Evolutionary conservation across 176 grass and related monocot genomes (phyloP), one percentile per base, ranked within the genome.

Genomic region (Hordeum vulgare): DNA sequence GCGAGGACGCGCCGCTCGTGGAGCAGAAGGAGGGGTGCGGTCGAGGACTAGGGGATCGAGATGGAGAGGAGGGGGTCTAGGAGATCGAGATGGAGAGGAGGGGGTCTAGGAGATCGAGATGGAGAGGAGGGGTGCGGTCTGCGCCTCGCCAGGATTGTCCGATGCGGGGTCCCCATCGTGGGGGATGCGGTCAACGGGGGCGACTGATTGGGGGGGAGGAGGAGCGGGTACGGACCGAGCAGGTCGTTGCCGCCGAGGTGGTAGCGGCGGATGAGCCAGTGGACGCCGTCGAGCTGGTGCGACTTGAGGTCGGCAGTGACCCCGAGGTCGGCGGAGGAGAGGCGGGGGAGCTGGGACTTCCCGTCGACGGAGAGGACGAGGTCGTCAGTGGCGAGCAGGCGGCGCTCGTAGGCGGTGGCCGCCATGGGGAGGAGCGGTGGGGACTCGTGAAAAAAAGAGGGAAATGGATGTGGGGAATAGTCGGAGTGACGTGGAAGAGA

Each of bases 181-280:
- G 4, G 15, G 11, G 15, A 4, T 4, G 35, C 8, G 4, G 66
- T 36, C 11, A 40, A n/a, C 25, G 41, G 39, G 1, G 10, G 21
- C 0, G 56, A 20, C 11, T 1, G 9, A 23, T 11, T 1, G 8
- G 71, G 7, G 21, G 4, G 47, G 12, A 1, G 23, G 25, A 2
- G 28, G 44, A 64, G 42, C 3, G 34, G 62, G 21, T 79, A 91
- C 90, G 89, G 60, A 98, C 93, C 93, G 70, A 95, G 93, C 17
- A 98, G 44, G 61, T 93, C 93, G 86, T 95, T 95, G 84, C 91
- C 93, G 83, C 92, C 96, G 79, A 91, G 93, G 15, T 89, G 82
- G 80, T 91, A 90, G 40, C 96, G 89, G 51, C 85, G 83, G 87
- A 98, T 83, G 37, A 98, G 90, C 92, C 95, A 98, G 40, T 85